These are phyloP conservation scores for Thelonectria rubi DNA, from an alignment of 2,329 filamentous ascomycete genomes.

Conservation along the genomic window DNA sequence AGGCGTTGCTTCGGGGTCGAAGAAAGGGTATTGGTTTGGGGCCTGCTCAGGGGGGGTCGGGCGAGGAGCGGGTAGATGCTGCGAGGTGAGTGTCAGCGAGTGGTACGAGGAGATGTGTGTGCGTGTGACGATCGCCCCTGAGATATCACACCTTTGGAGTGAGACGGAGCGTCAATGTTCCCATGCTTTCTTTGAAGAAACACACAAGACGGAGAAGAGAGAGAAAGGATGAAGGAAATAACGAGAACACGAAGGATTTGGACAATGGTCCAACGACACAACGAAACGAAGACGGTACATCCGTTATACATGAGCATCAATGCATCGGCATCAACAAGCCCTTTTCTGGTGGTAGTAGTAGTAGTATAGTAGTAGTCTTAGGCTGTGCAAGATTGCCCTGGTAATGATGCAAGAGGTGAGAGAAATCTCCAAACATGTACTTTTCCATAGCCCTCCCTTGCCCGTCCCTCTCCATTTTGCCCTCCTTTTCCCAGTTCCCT, in stretches of 20 bases:
- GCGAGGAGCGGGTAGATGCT: conserved; percentile 15
- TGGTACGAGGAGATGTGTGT: neutral
- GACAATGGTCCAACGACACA: conserved; percentile 15
- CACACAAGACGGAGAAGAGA: neutral
- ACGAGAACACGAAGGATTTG: conserved; percentile 7
- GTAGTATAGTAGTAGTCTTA: neutral
- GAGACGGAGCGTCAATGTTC: conserved; percentile 5
- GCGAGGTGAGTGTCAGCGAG: conserved; percentile 24
- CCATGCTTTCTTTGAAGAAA: neutral
- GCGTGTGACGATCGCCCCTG: neutral
- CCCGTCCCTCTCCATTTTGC: neutral
- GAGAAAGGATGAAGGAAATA: neutral
- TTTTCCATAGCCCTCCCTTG: neutral
- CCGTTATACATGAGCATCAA: conserved; percentile 27
- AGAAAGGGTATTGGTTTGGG: conserved; percentile 77
- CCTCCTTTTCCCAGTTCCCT: neutral
- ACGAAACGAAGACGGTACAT: conserved; percentile 11
- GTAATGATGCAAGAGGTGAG: neutral
- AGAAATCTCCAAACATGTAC: conserved; percentile 4
- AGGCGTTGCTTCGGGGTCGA: conserved; percentile 72
- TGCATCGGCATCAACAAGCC: conserved; percentile 16
- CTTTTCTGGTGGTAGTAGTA: neutral
- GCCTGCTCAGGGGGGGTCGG: conserved; percentile 10
- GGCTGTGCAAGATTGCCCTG: conserved; percentile 6
- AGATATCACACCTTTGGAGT: conserved; percentile 22